Conservation (phyloP, 2,329 filamentous ascomycete species). For the Trichoderma sp. region DNA sequence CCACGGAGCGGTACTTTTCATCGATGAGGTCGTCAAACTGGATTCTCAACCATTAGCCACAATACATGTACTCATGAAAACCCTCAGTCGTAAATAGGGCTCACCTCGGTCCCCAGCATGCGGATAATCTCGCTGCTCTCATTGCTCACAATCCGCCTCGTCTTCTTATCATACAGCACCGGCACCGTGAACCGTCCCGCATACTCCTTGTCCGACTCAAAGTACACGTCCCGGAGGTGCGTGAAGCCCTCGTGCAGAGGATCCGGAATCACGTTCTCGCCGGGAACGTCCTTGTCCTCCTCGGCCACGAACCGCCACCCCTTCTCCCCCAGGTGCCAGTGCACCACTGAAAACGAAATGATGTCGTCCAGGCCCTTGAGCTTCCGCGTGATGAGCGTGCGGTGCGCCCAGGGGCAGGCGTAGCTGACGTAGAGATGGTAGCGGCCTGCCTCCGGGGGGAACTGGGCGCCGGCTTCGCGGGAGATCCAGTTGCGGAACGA, state of each 20-base stretch:
- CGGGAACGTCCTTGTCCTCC: constrained; percentile 56
- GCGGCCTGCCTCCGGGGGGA: constrained; percentile 81
- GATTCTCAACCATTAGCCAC: not conserved
- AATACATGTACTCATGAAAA: too few species aligned
- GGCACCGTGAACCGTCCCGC: constrained; percentile 84
- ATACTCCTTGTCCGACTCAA: constrained; percentile 71
- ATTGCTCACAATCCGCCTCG: constrained; percentile 80
- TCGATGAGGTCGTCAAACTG: constrained; percentile 72
- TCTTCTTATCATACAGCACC: constrained; percentile 78
- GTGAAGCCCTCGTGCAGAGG: constrained; percentile 69
- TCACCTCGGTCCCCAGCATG: constrained; percentile 80
- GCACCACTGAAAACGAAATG: constrained; percentile 77
- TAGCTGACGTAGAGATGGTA: constrained; percentile 97
- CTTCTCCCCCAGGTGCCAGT: constrained; percentile 78
- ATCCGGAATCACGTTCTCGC: constrained; percentile 66
- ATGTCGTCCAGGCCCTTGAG: constrained; percentile 91
- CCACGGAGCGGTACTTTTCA: constrained; percentile 59
- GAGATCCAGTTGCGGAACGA: constrained; percentile 82
- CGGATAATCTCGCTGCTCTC: constrained; percentile 91
- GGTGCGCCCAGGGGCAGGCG: constrained; percentile 90
- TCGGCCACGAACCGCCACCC: constrained; percentile 81
- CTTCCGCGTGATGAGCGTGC: constrained; percentile 82
- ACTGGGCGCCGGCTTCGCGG: constrained; percentile 69
- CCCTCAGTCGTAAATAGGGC: too few species aligned
- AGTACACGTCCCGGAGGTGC: constrained; percentile 79